Percentiles rank a stretch among this genome's conserved stretches.
Evolutionary conservation across 306 rosid species (phyloP).

Genomic region (Medicago ruthenica): DNA sequence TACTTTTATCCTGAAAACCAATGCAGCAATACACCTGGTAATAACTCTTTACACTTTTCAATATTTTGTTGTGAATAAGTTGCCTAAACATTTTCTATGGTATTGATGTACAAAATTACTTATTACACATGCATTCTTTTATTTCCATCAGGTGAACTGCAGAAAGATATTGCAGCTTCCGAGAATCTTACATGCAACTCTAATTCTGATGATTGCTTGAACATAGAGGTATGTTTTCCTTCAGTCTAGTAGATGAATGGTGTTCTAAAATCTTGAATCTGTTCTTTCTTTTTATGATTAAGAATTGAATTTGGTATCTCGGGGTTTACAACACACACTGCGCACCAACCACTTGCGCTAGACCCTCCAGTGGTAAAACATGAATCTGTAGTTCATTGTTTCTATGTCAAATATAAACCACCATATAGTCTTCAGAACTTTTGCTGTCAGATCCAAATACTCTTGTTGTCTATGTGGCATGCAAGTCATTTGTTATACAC

Average conservation of each 20-base stretch:
- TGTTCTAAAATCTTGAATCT: conserved; percentile 1
- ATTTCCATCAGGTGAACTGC: conserved; percentile 50
- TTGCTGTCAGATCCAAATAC: background rate
- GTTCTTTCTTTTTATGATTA: background rate
- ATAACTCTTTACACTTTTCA: conserved; percentile 24
- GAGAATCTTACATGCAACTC: conserved; percentile 49
- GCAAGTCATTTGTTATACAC: no score
- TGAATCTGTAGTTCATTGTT: background rate
- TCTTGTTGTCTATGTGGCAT: background rate
- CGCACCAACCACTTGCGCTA: no score
- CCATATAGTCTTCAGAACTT: background rate
- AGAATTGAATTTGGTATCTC: no score
- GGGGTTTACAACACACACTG: no score
- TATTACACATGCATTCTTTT: conserved; percentile 39
- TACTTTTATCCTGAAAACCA: conserved; percentile 56
- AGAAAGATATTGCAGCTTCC: conserved; percentile 41
- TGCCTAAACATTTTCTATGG: conserved; percentile 31
- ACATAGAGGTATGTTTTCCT: conserved; percentile 54
- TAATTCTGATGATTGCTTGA: conserved; percentile 36
- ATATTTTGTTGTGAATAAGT: conserved; percentile 32
- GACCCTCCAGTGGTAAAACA: background rate
- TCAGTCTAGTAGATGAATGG: background rate
- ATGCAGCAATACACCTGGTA: conserved; percentile 44
- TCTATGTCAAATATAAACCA: background rate
- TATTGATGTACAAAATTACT: conserved; percentile 43